phyloP scores from a whole-genome alignment of 768 basidiomycete genomes.

The Russula ochroleuca region DNA sequence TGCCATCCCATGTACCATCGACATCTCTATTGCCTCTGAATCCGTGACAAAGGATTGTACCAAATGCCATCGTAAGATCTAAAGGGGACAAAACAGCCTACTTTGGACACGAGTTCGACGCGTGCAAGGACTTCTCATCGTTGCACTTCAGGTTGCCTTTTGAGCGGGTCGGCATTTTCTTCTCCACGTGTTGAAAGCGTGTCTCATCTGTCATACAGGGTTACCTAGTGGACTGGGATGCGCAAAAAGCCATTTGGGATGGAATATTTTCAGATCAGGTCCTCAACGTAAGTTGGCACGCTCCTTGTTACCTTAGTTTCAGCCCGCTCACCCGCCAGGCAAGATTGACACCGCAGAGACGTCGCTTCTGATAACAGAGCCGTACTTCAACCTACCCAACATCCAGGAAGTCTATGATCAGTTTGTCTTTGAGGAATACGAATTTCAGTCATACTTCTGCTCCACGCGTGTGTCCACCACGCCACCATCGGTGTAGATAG shows the following conservation, averaged over 20 bases:
- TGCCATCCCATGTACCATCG: neutral
- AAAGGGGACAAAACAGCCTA: conserved; percentile 80
- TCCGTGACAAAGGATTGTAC: conserved; percentile 50
- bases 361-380: conserved; percentile 85
- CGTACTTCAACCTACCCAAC: conserved; percentile 90
- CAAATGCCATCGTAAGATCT: conserved; percentile 81
- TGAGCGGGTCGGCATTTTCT: conserved; percentile 62
- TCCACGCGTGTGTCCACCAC: conserved; percentile 62
- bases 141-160: conserved; percentile 81
- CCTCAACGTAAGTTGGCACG: conserved; percentile 49
- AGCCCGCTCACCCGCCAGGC: conserved; percentile 1
- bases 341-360: conserved; percentile 71
- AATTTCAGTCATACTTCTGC: conserved; percentile 77
- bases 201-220: conserved; percentile 52
- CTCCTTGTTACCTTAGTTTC: conserved; percentile 24
- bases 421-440: conserved; percentile 95
- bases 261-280: conserved; percentile 72
- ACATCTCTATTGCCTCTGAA: neutral
- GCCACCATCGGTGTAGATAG: conserved; percentile 22
- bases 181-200: conserved; percentile 21
- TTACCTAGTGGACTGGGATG: conserved; percentile 92
- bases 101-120: conserved; percentile 78
- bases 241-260: conserved; percentile 93
- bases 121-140: conserved; percentile 75
- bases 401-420: conserved; percentile 92